A percentile compares a stretch with the other conserved stretches of the same genome.
Evolutionary conservation across 2,329 filamentous ascomycete species (phyloP).

Genomic region (Ilyonectria destructans): DNA sequence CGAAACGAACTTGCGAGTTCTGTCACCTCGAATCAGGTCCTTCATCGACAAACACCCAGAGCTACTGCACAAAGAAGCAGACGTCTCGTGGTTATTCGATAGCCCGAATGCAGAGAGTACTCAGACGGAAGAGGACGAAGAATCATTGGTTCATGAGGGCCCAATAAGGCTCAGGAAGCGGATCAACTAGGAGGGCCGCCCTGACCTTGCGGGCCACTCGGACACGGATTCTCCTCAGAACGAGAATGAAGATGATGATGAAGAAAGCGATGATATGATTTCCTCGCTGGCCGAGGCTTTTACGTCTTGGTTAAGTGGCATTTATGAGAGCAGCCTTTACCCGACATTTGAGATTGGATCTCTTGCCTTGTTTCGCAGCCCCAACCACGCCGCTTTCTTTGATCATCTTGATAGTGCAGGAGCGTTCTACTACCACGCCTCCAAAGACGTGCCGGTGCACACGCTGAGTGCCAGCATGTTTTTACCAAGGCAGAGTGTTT

Average conservation of each 20-base stretch:
- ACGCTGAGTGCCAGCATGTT: slow-evolving; percentile 71
- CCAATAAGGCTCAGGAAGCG: slow-evolving; percentile 35
- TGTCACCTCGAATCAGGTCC: slow-evolving; percentile 63
- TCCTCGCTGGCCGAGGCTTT: slow-evolving; percentile 50
- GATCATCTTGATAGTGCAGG: slow-evolving; percentile 65
- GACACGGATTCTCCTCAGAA: slow-evolving; percentile 39
- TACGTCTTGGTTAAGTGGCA: slow-evolving; percentile 54
- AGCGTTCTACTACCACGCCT: slow-evolving; percentile 64
- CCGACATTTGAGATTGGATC: slow-evolving; percentile 71
- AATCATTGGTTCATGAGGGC: slow-evolving; percentile 28
- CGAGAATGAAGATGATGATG: slow-evolving; percentile 27
- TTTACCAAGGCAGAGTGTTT: slow-evolving; percentile 65
- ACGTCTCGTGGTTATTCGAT: slow-evolving; percentile 64
- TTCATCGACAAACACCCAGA: slow-evolving; percentile 64
- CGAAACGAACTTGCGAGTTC: slow-evolving; percentile 59
- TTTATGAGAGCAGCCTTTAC: slow-evolving; percentile 67
- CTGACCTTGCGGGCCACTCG: slow-evolving; percentile 32
- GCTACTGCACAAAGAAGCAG: slow-evolving; percentile 64
- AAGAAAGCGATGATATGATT: slow-evolving; percentile 38
- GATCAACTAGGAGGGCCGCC: slow-evolving; percentile 44
- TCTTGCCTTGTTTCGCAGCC: slow-evolving; percentile 65
- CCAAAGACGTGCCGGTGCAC: slow-evolving; percentile 66
- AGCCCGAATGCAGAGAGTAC: slow-evolving; percentile 14
- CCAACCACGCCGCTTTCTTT: slow-evolving; percentile 65
- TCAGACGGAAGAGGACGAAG: slow-evolving; percentile 22